phyloP scores from a whole-genome alignment of 2,329 filamentous ascomycete genomes.

The Aspergillus unguis region DNA sequence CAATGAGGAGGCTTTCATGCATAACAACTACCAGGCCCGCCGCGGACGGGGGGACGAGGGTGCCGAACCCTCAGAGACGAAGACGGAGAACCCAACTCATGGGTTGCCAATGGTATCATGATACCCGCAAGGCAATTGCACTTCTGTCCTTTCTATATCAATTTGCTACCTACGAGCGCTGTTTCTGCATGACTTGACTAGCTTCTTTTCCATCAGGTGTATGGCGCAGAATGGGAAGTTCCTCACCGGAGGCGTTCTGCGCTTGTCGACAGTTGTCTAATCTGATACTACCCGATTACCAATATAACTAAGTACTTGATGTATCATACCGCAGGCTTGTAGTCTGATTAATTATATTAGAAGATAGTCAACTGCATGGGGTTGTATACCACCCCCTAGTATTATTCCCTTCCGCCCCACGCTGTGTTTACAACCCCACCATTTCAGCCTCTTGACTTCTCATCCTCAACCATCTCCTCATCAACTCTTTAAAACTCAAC shows the following conservation, averaged over 20 bases:
- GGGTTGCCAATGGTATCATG: constrained; percentile 28
- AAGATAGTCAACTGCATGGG: no score
- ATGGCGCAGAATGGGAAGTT: constrained; percentile 20
- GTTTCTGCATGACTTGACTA: constrained; percentile 1
- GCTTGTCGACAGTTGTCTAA: constrained; percentile 3
- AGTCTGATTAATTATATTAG: no score
- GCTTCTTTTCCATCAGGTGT: constrained; percentile 13
- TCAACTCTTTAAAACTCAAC: not conserved
- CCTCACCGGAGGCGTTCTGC: constrained; percentile 20
- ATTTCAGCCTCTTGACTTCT: no score
- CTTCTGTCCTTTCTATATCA: no score
- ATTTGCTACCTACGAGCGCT: constrained; percentile 2
- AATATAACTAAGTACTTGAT: no score
- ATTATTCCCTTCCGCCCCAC: no score
- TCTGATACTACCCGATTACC: no score
- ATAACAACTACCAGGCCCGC: constrained; percentile 31
- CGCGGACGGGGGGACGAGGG: constrained; percentile 31
- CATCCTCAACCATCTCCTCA: no score
- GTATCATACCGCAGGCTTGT: no score
- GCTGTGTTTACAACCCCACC: no score
- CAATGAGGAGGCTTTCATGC: constrained; percentile 37
- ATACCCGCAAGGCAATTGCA: not conserved
- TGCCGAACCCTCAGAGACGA: constrained; percentile 27
- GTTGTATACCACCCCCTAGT: no score
- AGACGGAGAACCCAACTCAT: constrained; percentile 26